phyloP scores from a whole-genome alignment of 176 grass and related monocot species.

The Elymus sibiricus region DNA sequence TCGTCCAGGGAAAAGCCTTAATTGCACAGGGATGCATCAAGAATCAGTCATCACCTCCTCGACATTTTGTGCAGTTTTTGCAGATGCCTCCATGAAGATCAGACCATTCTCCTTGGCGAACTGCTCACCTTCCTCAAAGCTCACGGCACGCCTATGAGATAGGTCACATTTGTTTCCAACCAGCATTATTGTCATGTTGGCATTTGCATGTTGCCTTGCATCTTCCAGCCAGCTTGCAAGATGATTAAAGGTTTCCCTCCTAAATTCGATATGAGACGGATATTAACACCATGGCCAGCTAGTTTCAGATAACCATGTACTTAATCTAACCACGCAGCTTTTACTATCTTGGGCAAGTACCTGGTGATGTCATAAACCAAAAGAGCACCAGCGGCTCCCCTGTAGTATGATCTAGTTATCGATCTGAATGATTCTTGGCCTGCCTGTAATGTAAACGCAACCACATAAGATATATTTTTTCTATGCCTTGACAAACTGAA shows the following conservation, averaged over 20 bases:
- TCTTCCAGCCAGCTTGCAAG: constrained; percentile 82
- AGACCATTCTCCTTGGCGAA: constrained; percentile 75
- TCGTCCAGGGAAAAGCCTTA: not conserved
- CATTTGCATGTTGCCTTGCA: constrained; percentile 69
- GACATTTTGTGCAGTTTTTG: constrained; percentile 63
- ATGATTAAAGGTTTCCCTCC: constrained; percentile 87
- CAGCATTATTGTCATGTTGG: constrained; percentile 83
- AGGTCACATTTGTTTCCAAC: constrained; percentile 75
- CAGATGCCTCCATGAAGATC: constrained; percentile 86
- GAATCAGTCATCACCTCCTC: constrained; percentile 53
- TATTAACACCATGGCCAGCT: not conserved
- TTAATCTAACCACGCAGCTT: not conserved
- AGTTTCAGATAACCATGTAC: not conserved
- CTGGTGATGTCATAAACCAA: constrained; percentile 75
- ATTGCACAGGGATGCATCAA: not conserved
- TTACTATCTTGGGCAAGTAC: not conserved
- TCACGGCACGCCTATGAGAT: constrained; percentile 65
- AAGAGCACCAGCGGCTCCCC: constrained; percentile 76
- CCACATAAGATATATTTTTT: not conserved
- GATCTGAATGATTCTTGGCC: constrained; percentile 86
- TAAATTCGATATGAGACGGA: not conserved
- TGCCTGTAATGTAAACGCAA: constrained; percentile 37
- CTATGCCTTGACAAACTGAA: not conserved
- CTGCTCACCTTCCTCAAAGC: constrained; percentile 72
- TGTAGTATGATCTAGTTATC: constrained; percentile 78